A percentile compares a stretch with the other conserved stretches of the same genome.
phyloP scores from a whole-genome alignment of 345 rosid species.

The Syzygium oleosum region DNA sequence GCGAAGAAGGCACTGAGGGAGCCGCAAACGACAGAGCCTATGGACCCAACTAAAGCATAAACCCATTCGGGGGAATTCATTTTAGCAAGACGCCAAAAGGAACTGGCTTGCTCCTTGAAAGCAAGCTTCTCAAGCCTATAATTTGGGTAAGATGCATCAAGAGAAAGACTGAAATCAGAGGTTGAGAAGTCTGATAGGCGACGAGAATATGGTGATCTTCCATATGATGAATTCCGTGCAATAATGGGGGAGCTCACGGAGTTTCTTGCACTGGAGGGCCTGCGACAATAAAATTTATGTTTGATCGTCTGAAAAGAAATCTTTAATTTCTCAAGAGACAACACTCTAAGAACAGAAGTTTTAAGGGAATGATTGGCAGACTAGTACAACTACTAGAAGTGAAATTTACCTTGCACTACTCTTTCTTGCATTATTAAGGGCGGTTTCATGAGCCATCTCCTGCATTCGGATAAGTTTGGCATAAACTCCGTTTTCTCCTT shows the following conservation, averaged over 20 bases:
- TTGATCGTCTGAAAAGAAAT: not conserved
- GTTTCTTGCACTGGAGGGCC: slow-evolving; percentile 98
- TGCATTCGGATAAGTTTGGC: slow-evolving; percentile 95
- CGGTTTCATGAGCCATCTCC: slow-evolving; percentile 94
- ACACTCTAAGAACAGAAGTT: not conserved
- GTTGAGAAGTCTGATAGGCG: slow-evolving; percentile 96
- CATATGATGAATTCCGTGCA: slow-evolving; percentile 88
- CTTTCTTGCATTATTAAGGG: slow-evolving; percentile 86
- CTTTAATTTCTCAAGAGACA: not conserved
- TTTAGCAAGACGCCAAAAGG: slow-evolving; percentile 94
- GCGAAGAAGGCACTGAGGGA: slow-evolving; percentile 96
- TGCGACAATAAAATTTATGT: slow-evolving; percentile 20
- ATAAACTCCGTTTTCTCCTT: slow-evolving; percentile 86
- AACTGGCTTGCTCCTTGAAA: slow-evolving; percentile 93
- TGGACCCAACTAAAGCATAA: slow-evolving; percentile 80
- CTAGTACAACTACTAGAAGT: not conserved
- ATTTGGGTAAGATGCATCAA: slow-evolving; percentile 63
- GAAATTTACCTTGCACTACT: slow-evolving; percentile 83
- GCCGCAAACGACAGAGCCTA: slow-evolving; percentile 85
- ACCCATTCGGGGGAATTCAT: slow-evolving; percentile 99
- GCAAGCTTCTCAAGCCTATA: slow-evolving; percentile 82
- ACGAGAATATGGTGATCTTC: slow-evolving; percentile 93
- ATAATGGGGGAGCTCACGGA: slow-evolving; percentile 97
- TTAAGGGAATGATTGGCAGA: not conserved
- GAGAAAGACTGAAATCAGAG: slow-evolving; percentile 90